Conservation (phyloP, 1,284 basidiomycete genomes). For the Cutaneotrichosporon sp. region DNA sequence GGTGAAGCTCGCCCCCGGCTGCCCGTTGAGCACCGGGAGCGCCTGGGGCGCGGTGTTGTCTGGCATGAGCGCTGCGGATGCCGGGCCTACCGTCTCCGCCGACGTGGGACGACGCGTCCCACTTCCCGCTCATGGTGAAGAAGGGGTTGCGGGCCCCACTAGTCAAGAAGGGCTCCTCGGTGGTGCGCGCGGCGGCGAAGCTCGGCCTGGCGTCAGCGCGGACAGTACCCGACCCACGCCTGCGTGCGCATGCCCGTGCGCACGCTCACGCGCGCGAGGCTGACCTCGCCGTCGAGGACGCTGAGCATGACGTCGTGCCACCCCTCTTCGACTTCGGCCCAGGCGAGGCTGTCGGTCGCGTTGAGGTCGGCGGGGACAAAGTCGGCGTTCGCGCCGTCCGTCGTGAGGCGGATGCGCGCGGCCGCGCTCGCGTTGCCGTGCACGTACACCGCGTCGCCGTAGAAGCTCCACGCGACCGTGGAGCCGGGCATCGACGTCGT, state of each 20-base stretch:
- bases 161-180: background rate
- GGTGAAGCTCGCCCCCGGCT: background rate
- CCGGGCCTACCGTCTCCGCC: constrained; percentile 8
- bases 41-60: background rate
- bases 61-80: background rate
- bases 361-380: background rate
- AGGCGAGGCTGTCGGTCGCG: background rate
- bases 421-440: background rate
- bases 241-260: background rate
- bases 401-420: constrained; percentile 5
- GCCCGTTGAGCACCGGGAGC: constrained; percentile 5
- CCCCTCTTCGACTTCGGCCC: background rate
- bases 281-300: background rate
- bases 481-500: background rate
- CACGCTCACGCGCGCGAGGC: background rate
- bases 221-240: constrained; percentile 7
- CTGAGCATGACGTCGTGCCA: constrained; percentile 8
- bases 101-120: background rate
- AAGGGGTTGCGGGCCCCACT: background rate
- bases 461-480: background rate
- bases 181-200: background rate
- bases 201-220: background rate
- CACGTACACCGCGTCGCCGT: constrained; percentile 9
- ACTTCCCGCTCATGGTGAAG: background rate
- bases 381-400: constrained; percentile 11